phyloP scores from a whole-genome alignment of 192 early-diverging fungal species.

The Dimargaris cristalligena region DNA sequence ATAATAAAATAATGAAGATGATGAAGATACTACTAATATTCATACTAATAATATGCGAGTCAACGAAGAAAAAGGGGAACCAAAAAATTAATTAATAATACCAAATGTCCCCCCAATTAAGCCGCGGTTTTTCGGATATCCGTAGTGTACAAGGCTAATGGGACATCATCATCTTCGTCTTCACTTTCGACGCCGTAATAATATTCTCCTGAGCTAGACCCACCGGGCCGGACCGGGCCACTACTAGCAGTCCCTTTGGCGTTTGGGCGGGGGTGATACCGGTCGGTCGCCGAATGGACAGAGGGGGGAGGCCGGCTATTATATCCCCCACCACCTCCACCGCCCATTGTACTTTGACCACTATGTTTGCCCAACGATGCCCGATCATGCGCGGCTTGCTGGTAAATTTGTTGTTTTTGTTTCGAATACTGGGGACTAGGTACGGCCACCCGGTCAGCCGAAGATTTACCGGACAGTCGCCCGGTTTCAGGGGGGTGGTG shows the following conservation, averaged over 20 bases:
- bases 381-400: not conserved
- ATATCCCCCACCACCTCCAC: conserved; percentile 10
- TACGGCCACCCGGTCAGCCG: conserved; percentile 22
- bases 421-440: conserved; percentile 29
- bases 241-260: too few relatives aligned
- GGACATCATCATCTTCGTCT: conserved; percentile 46
- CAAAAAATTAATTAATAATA: too few relatives aligned
- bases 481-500: not conserved
- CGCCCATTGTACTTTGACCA: not conserved
- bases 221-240: too few relatives aligned
- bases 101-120: too few relatives aligned
- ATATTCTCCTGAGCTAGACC: too few relatives aligned
- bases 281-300: not conserved
- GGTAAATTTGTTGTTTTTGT: conserved; percentile 33
- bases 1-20: too few relatives aligned
- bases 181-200: conserved; percentile 4
- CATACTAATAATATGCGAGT: too few relatives aligned
- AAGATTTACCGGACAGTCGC: not conserved
- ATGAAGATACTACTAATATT: too few relatives aligned
- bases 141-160: conserved; percentile 32
- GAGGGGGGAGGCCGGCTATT: not conserved
- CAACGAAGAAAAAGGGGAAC: too few relatives aligned
- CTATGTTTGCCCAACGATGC: not conserved
- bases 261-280: not conserved
- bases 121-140: not conserved